These are phyloP conservation scores for Aureobasidium sp. DNA, from an alignment of 2,329 filamentous ascomycete genomes.

Conservation along the genomic window DNA sequence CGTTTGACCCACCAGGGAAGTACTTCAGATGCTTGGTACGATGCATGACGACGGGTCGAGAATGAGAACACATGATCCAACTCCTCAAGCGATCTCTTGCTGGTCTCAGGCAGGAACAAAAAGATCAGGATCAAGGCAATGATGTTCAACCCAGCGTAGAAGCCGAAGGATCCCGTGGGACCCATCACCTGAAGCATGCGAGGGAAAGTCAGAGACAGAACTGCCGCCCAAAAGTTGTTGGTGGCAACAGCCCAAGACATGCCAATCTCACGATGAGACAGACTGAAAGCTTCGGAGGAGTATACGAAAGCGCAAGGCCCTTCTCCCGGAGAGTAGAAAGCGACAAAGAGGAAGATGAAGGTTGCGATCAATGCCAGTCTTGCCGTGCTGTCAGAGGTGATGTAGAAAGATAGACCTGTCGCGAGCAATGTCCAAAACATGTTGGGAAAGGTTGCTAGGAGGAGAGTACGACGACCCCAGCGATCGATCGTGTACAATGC, in stretches of 20 bases:
- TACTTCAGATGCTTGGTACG: too few relatives aligned
- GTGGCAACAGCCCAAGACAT: conserved; percentile 31
- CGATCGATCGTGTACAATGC: conserved; percentile 48
- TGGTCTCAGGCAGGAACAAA: conserved; percentile 47
- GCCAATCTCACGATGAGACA: conserved; percentile 28
- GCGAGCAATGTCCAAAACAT: conserved; percentile 44
- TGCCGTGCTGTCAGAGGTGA: conserved; percentile 12
- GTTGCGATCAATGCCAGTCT: conserved; percentile 25
- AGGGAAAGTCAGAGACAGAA: conserved; percentile 46
- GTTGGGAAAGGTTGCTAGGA: conserved; percentile 44
- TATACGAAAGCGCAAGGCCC: conserved; percentile 39
- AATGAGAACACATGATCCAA: conserved; percentile 42
- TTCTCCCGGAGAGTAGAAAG: conserved; percentile 35
- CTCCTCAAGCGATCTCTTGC: conserved; percentile 43
- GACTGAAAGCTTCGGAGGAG: conserved; percentile 30
- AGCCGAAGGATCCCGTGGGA: conserved; percentile 51
- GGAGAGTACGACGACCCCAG: conserved; percentile 27
- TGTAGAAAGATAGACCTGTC: conserved; percentile 44
- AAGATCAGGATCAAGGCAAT: conserved; percentile 58
- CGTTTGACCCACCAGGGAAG: too few relatives aligned
- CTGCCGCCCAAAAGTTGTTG: conserved; percentile 43
- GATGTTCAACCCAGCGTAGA: conserved; percentile 56
- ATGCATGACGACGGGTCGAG: too few relatives aligned
- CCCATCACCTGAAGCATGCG: conserved; percentile 42
- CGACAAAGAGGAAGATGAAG: conserved; percentile 38